Base-by-base conservation (phyloP, 2,329 filamentous ascomycete genomes). In the Pseudomassariella vexata region DNA sequence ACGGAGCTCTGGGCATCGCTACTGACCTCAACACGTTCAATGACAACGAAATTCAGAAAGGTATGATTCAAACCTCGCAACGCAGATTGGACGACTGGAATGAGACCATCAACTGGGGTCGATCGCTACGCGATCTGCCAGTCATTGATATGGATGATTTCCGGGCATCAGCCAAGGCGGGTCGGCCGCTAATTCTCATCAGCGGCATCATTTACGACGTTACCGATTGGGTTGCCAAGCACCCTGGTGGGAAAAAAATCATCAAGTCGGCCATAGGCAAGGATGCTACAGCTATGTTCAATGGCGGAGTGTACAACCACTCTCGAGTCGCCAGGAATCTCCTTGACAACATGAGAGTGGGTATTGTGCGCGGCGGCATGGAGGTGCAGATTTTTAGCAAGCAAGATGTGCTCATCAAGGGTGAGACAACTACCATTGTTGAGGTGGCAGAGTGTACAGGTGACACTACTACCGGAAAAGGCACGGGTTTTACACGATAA, bases 21-120 rank as follows among this genome's bases (percentile, higher is more conserved):
- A 87, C 82, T 54, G 83, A 92, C 60, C 73, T 94, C 36, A 94
- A 94, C 76, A 77, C 89, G 63, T 94, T 94, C 78, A 84, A 85
- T 49, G 66, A 77, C 63, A 94, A 94, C 62, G 87, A 94, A 60
- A 94, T 94, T 44, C 27, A 37, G 56, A 82, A 82, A 65, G 78
- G 79, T 42, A 71, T 74, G 44, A 57, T 79, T n/a, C 75, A 79
- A 56, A 74, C 78, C 54, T 56, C 67, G 36, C 75, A 79, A 60
- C 79, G 79, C 71, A 79, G 79, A 60, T 64, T 79, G 33, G 75
- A 79, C 53, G 71, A 74, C 52, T 68, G 70, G 60, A 73, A 73
- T 45, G 53, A 70, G 40, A 67, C 61, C 46, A 68, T 79, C 32
- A 73, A 79, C 57, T 79, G 75, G 75, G 75, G 75, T 57, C 60